Base-by-base conservation (phyloP, 1,284 basidiomycete species). In the Stygiomarasmius scandens region DNA sequence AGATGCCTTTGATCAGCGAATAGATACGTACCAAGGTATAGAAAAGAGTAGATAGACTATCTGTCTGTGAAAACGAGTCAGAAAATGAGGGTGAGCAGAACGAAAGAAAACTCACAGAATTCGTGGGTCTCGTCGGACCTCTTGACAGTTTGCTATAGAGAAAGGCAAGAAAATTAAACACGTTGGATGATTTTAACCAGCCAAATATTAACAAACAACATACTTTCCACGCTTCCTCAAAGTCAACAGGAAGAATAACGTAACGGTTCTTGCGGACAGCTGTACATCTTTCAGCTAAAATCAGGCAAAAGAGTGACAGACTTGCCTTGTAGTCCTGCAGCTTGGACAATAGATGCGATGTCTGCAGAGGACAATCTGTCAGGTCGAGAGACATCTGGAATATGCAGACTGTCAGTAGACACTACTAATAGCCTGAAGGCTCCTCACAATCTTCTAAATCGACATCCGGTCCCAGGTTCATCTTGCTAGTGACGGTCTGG, bases 141-240 rank as follows among this genome's bases (percentile, higher is more conserved):
- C 81, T 96, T 97, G 84, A 97, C 92, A 52, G 90, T 92, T 93
- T 94, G 89, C 89, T 93, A 75, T 51, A 12, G 12, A 32, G 44
- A 56, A 34, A 58, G 43, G 24, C 9, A 53, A 44, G 23, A 64
- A 63, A 62, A 67, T 57, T 62, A 71, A 70, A 60, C 64, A 69
- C 67, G 62, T 63, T 67, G 71, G 65, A 36, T 41, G 71, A 71
- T 76, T 77, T 73, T 69, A 71, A 64, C 66, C 58, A 56, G 41
- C 64, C 69, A 67, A 67, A 65, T 62, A 63, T 67, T 53, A 51
- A 66, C 74, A 82, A 82, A 84, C 63, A 82, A 85, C 90, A 70
- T 66, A 96, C 93, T 83, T 97, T 98, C 95, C 95, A 98, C 68
- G 94, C 93, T 75, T 98, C 95, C 73, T 99, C 97, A 71, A 98